A percentile compares a stretch with the other conserved stretches of the same genome.
phyloP scores from a whole-genome alignment of 176 grass and related monocot species.

The Pontederia paniculata region DNA sequence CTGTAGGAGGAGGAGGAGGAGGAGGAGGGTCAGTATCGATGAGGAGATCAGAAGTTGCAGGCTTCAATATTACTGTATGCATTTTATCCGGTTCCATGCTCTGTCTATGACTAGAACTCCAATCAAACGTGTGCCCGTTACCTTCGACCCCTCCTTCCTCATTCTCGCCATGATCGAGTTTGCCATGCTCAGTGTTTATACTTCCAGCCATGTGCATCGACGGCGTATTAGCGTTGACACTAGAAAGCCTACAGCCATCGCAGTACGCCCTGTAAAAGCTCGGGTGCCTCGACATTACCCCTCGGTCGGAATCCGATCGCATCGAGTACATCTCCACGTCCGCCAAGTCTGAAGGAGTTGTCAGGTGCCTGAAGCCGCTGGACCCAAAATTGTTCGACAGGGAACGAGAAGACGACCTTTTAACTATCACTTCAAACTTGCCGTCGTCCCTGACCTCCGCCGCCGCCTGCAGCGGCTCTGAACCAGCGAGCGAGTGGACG shows the following conservation, averaged over 20 bases:
- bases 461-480: conserved; percentile 78
- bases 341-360: conserved; percentile 36
- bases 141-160: conserved; percentile 57
- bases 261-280: conserved; percentile 92
- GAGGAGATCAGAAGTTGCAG: conserved; percentile 66
- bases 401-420: conserved; percentile 28
- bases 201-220: conserved; percentile 23
- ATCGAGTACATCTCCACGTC: conserved; percentile 97
- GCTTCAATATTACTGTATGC: conserved; percentile 63
- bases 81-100: conserved; percentile 84
- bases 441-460: conserved; percentile 82
- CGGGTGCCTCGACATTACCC: conserved; percentile 67
- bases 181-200: conserved; percentile 24
- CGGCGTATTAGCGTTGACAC: conserved; percentile 6
- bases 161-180: conserved; percentile 13
- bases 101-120: conserved; percentile 71
- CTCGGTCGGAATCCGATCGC: conserved; percentile 45
- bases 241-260: conserved; percentile 4
- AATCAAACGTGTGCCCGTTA: conserved; percentile 77
- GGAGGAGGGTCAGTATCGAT: too few relatives aligned
- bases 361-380: conserved; percentile 27
- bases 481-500: conserved; percentile 69
- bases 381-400: conserved; percentile 11
- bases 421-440: conserved; percentile 22
- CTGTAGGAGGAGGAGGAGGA: conserved; percentile 8